Evolutionary conservation across 306 rosid species (phyloP).

Genomic region (Medicago truncatula): DNA sequence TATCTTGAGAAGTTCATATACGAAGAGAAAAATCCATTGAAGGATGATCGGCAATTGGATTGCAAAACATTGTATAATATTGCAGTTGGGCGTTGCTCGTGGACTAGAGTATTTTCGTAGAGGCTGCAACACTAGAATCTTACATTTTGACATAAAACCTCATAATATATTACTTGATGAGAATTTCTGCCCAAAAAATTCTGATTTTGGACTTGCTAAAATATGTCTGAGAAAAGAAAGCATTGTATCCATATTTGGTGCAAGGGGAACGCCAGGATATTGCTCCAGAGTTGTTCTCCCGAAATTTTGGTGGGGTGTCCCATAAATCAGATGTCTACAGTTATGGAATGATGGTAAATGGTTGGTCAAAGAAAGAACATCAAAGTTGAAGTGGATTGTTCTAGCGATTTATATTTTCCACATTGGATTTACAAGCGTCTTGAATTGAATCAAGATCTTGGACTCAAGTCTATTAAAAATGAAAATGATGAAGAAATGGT

Average conservation of each 20-base stretch:
- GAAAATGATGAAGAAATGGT: constrained; percentile 32
- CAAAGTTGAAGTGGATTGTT: constrained; percentile 1
- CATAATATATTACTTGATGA: constrained; percentile 38
- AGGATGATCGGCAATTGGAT: neutral
- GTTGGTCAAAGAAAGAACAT: constrained; percentile 43
- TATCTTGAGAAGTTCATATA: constrained; percentile 48
- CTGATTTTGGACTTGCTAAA: constrained; percentile 60
- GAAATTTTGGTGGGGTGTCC: constrained; percentile 45
- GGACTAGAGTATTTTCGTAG: constrained; percentile 48
- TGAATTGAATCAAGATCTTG: constrained; percentile 40
- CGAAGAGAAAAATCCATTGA: neutral
- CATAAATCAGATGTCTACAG: constrained; percentile 56
- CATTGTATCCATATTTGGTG: constrained; percentile 32
- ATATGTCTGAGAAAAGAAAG: constrained; percentile 44
- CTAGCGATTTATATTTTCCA: constrained; percentile 50
- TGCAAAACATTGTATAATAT: constrained; percentile 36
- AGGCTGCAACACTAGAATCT: constrained; percentile 47
- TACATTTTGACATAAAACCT: constrained; percentile 44
- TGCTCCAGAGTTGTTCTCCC: constrained; percentile 45
- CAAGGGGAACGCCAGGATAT: constrained; percentile 38
- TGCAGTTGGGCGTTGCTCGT: constrained; percentile 45
- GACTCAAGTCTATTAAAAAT: constrained; percentile 6
- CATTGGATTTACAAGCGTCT: constrained; percentile 48
- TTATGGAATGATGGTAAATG: constrained; percentile 54
- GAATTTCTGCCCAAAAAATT: constrained; percentile 45